A percentile compares a stretch with the other conserved stretches of the same genome.
These are phyloP conservation scores for Yamadazyma diospyri DNA, from an alignment of 1,139 yeast genomes.

Conservation along the genomic window DNA sequence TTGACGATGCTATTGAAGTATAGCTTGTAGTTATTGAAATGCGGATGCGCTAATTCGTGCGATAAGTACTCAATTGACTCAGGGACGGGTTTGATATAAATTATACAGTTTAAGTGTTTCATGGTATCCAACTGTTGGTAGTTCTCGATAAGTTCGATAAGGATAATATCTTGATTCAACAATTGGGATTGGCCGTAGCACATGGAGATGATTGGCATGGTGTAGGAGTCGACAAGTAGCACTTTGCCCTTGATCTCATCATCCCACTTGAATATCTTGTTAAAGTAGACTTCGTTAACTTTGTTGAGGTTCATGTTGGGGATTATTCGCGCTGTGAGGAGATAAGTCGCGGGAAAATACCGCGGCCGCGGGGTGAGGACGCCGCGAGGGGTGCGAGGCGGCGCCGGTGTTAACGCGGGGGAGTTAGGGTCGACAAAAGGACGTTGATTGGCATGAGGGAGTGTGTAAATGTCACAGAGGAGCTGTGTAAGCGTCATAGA, in stretches of 20 bases:
- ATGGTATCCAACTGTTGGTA: conserved; percentile 58
- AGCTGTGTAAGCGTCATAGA: too few relatives aligned
- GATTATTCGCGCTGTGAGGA: too few relatives aligned
- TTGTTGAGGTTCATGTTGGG: conserved; percentile 27
- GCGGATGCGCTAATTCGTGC: conserved; percentile 72
- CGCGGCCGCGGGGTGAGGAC: too few relatives aligned
- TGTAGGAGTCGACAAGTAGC: conserved; percentile 70
- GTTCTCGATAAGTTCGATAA: conserved; percentile 70
- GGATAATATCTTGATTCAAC: conserved; percentile 74
- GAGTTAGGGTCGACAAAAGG: too few relatives aligned
- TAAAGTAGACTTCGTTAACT: conserved; percentile 36
- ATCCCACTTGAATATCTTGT: conserved; percentile 28
- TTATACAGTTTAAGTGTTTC: conserved; percentile 81
- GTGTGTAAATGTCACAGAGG: too few relatives aligned
- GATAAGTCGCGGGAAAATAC: too few relatives aligned
- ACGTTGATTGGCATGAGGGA: too few relatives aligned
- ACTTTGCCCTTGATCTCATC: conserved; percentile 56
- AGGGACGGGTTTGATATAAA: conserved; percentile 71
- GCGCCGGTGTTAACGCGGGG: too few relatives aligned
- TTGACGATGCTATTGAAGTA: conserved; percentile 73
- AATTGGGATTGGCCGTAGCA: conserved; percentile 84
- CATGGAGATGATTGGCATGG: conserved; percentile 82
- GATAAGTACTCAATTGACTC: conserved; percentile 58
- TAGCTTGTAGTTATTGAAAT: conserved; percentile 71
- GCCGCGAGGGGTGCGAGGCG: too few relatives aligned